These are phyloP conservation scores for Suillus ampliporus DNA, from an alignment of 768 basidiomycete genomes.

Conservation along the genomic window DNA sequence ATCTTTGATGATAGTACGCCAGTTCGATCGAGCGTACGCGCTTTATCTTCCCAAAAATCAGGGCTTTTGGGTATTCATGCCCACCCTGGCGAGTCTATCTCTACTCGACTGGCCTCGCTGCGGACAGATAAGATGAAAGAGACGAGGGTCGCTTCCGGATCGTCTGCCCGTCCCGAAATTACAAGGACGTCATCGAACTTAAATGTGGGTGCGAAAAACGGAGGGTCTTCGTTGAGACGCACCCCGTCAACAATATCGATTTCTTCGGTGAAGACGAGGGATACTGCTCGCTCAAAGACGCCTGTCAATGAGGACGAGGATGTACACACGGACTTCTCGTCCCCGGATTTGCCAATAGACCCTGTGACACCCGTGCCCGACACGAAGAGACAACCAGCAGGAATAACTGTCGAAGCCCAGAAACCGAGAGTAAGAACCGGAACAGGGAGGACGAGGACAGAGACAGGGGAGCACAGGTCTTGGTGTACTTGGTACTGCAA, in stretches of 20 bases:
- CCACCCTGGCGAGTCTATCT: not conserved
- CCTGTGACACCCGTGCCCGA: slow-evolving; percentile 39
- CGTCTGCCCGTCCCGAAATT: slow-evolving; percentile 8
- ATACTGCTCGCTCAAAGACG: slow-evolving; percentile 14
- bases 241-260: slow-evolving; percentile 5
- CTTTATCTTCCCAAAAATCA: not conserved
- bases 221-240: not conserved
- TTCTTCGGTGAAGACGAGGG: slow-evolving; percentile 6
- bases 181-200: not conserved
- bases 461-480: slow-evolving; percentile 18
- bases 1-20: slow-evolving; percentile 3
- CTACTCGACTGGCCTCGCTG: not conserved
- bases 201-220: not conserved
- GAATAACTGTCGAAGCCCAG: not conserved
- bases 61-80: not conserved
- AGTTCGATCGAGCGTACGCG: not conserved
- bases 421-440: not conserved
- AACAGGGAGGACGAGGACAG: slow-evolving; percentile 16
- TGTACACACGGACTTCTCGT: slow-evolving; percentile 24
- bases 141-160: not conserved
- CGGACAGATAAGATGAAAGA: not conserved
- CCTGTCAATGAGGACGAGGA: slow-evolving; percentile 21
- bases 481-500: slow-evolving; percentile 51
- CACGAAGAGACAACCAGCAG: slow-evolving; percentile 28
- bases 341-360: slow-evolving; percentile 38